Conservation (phyloP, 257 asterid species). For the Nicotiana tabacum region DNA sequence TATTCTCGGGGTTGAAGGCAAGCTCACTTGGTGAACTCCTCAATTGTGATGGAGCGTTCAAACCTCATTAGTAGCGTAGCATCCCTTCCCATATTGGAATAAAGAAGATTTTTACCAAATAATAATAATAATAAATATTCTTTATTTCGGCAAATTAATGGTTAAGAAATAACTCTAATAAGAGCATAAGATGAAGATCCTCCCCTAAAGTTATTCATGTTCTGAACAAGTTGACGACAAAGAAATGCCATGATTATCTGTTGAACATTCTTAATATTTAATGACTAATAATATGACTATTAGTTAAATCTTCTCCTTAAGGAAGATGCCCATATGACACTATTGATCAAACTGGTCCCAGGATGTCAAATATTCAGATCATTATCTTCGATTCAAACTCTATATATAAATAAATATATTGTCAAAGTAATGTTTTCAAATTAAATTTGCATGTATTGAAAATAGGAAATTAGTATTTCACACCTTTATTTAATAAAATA, state of each 20-base stretch:
- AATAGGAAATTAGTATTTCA: too few species aligned
- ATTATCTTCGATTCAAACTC: background rate
- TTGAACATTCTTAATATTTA: background rate
- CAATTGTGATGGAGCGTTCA: too few species aligned
- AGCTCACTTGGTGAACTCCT: too few species aligned
- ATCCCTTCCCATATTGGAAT: too few species aligned
- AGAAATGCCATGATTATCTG: conserved; percentile 9
- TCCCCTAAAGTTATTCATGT: background rate
- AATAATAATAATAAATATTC: background rate
- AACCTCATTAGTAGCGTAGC: too few species aligned
- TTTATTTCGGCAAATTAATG: background rate
- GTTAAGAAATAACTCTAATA: background rate
- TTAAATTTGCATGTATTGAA: too few species aligned
- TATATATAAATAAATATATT: background rate
- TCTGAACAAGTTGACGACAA: background rate
- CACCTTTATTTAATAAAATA: too few species aligned
- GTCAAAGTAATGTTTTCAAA: too few species aligned
- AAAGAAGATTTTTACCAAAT: too few species aligned
- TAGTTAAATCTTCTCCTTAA: background rate
- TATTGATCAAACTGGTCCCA: background rate
- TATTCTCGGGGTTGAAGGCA: too few species aligned
- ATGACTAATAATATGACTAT: background rate
- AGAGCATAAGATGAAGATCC: background rate
- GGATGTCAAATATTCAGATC: background rate
- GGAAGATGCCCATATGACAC: background rate